These are phyloP conservation scores for Phlebiopsis flavidoalba DNA, from an alignment of 768 basidiomycete species.

Conservation along the genomic window DNA sequence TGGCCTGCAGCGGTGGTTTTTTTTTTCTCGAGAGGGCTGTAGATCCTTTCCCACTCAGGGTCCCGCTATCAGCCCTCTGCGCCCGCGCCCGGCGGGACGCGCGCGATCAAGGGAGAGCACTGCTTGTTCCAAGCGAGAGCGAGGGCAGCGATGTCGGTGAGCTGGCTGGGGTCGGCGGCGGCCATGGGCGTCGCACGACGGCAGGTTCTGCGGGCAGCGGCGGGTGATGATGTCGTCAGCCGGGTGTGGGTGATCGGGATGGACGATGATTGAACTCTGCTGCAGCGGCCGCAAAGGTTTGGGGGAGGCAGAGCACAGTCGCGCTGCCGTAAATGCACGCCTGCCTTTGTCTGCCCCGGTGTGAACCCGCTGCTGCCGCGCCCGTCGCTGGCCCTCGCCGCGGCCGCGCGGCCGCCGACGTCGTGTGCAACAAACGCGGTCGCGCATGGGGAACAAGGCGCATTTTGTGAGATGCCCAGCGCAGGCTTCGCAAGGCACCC, in stretches of 20 bases:
- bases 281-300: not conserved
- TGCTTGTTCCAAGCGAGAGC: not conserved
- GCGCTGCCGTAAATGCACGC: not conserved
- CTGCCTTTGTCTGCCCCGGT: constrained; percentile 8
- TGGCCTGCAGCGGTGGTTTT: not conserved
- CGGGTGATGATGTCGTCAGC: not conserved
- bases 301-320: constrained; percentile 3
- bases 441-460: not conserved
- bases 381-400: too few relatives aligned
- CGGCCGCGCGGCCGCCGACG: not conserved
- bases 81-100: not conserved
- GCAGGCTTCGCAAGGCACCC: not conserved
- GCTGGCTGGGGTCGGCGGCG: not conserved
- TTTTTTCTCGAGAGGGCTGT: not conserved
- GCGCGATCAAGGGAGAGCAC: not conserved
- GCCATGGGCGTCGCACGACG: not conserved
- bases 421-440: not conserved
- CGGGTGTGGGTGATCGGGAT: not conserved
- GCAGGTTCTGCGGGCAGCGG: not conserved
- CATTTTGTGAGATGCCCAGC: not conserved
- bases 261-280: not conserved
- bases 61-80: not conserved
- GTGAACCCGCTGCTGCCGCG: not conserved
- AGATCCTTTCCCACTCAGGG: not conserved
- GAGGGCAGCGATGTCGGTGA: not conserved